A percentile compares a stretch with the other conserved stretches of the same genome.
These are phyloP conservation scores for Nicotiana attenuata DNA, from an alignment of 257 asterid species.

Conservation along the genomic window DNA sequence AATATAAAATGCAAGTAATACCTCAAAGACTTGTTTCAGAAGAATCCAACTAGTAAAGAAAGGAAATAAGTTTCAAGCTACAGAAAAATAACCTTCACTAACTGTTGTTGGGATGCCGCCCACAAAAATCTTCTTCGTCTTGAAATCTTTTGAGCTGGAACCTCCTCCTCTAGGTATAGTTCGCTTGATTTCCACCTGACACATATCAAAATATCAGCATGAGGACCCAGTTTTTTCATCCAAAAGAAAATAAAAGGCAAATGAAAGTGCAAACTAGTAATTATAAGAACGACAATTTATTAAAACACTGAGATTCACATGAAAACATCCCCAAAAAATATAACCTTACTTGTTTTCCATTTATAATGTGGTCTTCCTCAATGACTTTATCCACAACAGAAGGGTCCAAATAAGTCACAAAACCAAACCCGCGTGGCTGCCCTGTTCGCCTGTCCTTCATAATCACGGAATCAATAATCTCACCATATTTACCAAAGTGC, in stretches of 20 bases:
- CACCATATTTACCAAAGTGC: slow-evolving; percentile 56
- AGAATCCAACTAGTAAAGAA: neutral
- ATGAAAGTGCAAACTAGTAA: neutral
- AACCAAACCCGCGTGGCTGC: slow-evolving; percentile 60
- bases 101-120: slow-evolving; percentile 56
- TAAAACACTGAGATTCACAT: neutral
- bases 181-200: slow-evolving; percentile 62
- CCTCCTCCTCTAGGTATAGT: slow-evolving; percentile 56
- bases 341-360: slow-evolving; percentile 52
- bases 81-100: slow-evolving; percentile 36
- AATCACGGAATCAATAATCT: slow-evolving; percentile 56
- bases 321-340: neutral
- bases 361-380: slow-evolving; percentile 45
- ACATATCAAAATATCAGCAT: neutral
- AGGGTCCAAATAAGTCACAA: slow-evolving; percentile 52
- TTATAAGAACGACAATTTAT: neutral
- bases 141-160: slow-evolving; percentile 37
- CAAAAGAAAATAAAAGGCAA: neutral
- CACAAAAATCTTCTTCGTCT: slow-evolving; percentile 58
- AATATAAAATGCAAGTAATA: slow-evolving; percentile 17
- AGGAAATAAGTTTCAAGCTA: neutral
- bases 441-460: slow-evolving; percentile 57
- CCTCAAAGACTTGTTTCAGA: neutral
- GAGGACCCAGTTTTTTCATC: neutral
- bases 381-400: slow-evolving; percentile 49